Percentiles rank a stretch among this genome's conserved stretches.
phyloP scores from a whole-genome alignment of 73 alveolate species.

The Symbiodinium pilosum region DNA sequence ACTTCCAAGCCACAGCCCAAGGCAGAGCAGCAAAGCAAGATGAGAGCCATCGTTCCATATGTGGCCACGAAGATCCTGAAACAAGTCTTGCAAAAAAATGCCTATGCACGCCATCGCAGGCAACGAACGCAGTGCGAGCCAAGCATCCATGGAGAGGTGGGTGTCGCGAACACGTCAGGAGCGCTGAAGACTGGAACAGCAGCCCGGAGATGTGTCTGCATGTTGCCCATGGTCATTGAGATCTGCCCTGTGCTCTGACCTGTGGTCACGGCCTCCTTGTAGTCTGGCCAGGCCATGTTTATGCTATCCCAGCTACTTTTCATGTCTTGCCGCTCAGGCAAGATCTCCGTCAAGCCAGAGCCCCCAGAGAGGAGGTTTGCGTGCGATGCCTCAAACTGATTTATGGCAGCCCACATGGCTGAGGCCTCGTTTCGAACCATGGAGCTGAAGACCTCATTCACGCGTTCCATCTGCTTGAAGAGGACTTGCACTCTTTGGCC shows the following conservation, averaged over 20 bases:
- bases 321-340: slow-evolving; percentile 14
- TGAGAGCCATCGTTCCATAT: neutral
- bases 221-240: neutral
- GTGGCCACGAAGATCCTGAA: neutral
- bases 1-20: neutral
- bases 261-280: neutral
- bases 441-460: neutral
- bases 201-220: neutral
- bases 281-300: neutral
- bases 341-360: neutral
- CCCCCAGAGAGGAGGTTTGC: neutral
- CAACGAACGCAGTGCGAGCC: neutral
- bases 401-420: neutral
- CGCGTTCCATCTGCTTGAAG: neutral
- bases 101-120: neutral
- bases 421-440: neutral
- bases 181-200: neutral
- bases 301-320: neutral
- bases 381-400: neutral
- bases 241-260: neutral
- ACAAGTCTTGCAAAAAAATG: neutral
- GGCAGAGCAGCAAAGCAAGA: slow-evolving; percentile 1
- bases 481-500: neutral
- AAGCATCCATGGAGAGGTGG: neutral
- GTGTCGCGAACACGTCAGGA: neutral